Conservation (phyloP, 495 filamentous ascomycete species). For the Xylaria intraflava region DNA sequence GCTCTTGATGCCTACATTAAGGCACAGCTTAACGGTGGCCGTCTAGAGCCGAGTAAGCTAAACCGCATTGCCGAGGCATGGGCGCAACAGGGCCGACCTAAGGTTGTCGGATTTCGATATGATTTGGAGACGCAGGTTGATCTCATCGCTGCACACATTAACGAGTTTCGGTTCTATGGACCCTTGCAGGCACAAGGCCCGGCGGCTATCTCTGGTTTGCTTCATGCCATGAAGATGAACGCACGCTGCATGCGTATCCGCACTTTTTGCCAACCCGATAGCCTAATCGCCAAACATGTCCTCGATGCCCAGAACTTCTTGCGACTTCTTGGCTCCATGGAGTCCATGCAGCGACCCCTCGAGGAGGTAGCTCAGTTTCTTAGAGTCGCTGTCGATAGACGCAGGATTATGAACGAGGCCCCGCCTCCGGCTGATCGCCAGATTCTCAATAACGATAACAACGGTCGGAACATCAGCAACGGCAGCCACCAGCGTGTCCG, state of each 20-base stretch:
- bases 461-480: not conserved
- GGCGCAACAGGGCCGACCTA: constrained; percentile 36
- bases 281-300: constrained; percentile 42
- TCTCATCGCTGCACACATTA: constrained; percentile 30
- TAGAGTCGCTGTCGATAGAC: constrained; percentile 26
- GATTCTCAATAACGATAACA: not conserved
- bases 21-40: constrained; percentile 32
- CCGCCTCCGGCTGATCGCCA: no score
- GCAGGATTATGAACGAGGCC: not conserved
- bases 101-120: constrained; percentile 40
- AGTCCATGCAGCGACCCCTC: constrained; percentile 29
- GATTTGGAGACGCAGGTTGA: constrained; percentile 46
- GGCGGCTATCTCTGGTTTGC: constrained; percentile 23
- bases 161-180: constrained; percentile 41
- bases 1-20: constrained; percentile 35
- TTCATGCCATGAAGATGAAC: constrained; percentile 36
- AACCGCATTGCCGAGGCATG: constrained; percentile 32
- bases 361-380: constrained; percentile 35
- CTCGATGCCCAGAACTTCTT: constrained; percentile 34
- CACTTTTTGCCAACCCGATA: constrained; percentile 42
- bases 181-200: constrained; percentile 16
- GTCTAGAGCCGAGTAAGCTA: constrained; percentile 29
- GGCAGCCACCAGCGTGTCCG: constrained; percentile 3
- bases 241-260: constrained; percentile 34
- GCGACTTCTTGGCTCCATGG: constrained; percentile 27